A percentile compares a stretch with the other conserved stretches of the same genome.
Evolutionary conservation across 345 rosid species (phyloP).

Genomic region (Psidium guajava): DNA sequence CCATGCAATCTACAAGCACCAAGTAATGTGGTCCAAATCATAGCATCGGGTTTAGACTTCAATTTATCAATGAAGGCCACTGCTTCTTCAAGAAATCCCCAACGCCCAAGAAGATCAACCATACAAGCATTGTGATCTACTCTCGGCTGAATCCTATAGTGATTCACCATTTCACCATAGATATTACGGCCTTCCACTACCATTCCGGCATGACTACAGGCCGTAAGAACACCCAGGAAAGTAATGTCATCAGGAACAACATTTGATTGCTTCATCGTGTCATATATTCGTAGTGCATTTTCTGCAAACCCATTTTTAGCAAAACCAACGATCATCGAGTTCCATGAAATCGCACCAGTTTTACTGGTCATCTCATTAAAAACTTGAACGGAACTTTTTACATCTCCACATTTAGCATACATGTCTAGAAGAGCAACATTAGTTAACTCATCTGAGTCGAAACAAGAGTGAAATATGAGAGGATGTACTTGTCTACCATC

Average conservation of each 20-base stretch:
- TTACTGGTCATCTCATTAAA: conserved; percentile 48
- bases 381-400: conserved; percentile 48
- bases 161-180: conserved; percentile 54
- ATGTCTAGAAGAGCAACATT: conserved; percentile 77
- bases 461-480: conserved; percentile 53
- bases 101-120: conserved; percentile 91
- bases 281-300: conserved; percentile 54
- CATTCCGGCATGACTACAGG: conserved; percentile 90
- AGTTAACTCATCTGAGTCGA: conserved; percentile 60
- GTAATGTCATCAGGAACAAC: conserved; percentile 74
- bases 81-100: conserved; percentile 86
- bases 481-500: conserved; percentile 68
- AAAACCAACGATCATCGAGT: conserved; percentile 82
- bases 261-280: conserved; percentile 46
- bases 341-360: conserved; percentile 66
- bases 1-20: conserved; percentile 86
- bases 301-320: conserved; percentile 87
- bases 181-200: conserved; percentile 58
- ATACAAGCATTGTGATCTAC: conserved; percentile 81
- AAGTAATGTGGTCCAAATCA: conserved; percentile 80
- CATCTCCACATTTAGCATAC: conserved; percentile 96
- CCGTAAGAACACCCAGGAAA: conserved; percentile 87
- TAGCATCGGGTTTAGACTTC: conserved; percentile 55
- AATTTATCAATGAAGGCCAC: conserved; percentile 50
- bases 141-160: conserved; percentile 50